These are phyloP conservation scores for Hemileccinum impolitum DNA, from an alignment of 768 basidiomycete genomes.

Conservation along the genomic window DNA sequence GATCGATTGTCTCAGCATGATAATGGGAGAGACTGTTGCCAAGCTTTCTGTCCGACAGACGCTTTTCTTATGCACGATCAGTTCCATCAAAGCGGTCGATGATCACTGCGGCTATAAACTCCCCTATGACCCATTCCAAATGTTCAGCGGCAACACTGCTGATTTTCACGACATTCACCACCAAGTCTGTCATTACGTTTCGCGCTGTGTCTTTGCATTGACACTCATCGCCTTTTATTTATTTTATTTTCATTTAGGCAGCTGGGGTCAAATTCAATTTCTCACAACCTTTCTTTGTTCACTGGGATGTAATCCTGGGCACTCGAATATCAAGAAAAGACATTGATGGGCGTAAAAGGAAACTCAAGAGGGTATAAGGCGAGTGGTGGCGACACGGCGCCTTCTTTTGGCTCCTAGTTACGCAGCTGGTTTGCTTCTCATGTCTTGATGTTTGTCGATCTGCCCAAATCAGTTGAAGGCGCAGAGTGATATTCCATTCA, in stretches of 20 bases:
- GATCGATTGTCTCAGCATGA: slow-evolving; percentile 80
- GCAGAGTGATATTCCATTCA: too few relatives aligned
- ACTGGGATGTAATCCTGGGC: slow-evolving; percentile 86
- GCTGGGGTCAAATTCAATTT: slow-evolving; percentile 96
- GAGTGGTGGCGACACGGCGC: background rate
- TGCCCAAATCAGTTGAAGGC: too few relatives aligned
- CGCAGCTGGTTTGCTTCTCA: too few relatives aligned
- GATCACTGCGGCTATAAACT: slow-evolving; percentile 91
- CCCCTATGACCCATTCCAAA: slow-evolving; percentile 89
- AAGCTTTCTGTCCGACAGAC: slow-evolving; percentile 79
- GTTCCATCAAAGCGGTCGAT: slow-evolving; percentile 90
- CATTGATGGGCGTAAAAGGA: slow-evolving; percentile 49
- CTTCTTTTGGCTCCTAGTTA: background rate
- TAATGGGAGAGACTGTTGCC: slow-evolving; percentile 65
- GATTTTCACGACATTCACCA: slow-evolving; percentile 99
- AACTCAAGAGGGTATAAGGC: slow-evolving; percentile 17
- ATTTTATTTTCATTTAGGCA: background rate
- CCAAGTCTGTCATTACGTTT: slow-evolving; percentile 50
- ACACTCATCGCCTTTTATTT: background rate
- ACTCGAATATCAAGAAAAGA: slow-evolving; percentile 78
- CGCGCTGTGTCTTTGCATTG: background rate
- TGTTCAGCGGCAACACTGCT: slow-evolving; percentile 83
- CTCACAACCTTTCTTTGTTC: slow-evolving; percentile 92
- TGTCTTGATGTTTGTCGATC: too few relatives aligned
- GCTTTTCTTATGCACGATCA: slow-evolving; percentile 74